These are phyloP conservation scores for Chlamydomonas incerta DNA, from an alignment of 139 green algal genomes.

Conservation along the genomic window DNA sequence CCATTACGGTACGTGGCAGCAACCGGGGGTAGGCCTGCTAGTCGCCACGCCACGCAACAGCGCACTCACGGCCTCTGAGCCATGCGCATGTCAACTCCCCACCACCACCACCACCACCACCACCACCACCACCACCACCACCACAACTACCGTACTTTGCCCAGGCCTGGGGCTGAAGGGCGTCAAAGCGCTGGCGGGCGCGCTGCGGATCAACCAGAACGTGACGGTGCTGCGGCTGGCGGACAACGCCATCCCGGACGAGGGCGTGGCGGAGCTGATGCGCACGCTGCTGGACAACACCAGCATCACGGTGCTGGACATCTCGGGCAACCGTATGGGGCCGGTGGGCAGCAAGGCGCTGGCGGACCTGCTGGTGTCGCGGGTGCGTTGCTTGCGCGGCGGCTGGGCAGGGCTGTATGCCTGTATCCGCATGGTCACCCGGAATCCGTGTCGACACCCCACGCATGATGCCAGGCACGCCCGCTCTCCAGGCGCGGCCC, in stretches of 20 bases:
- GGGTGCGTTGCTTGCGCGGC: background rate
- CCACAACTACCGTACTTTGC: too few species aligned
- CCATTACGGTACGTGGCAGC: slow-evolving; percentile 55
- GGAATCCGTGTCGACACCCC: too few species aligned
- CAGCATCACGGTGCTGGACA: slow-evolving; percentile 55
- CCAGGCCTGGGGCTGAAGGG: slow-evolving; percentile 58
- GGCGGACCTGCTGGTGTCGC: slow-evolving; percentile 48
- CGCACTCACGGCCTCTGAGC: too few species aligned
- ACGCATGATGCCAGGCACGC: too few species aligned
- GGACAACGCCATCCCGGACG: slow-evolving; percentile 64
- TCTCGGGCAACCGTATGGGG: slow-evolving; percentile 57
- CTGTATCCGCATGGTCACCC: too few species aligned
- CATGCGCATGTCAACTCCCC: too few species aligned
- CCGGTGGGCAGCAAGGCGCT: slow-evolving; percentile 40
- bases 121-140: too few species aligned
- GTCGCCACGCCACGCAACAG: too few species aligned
- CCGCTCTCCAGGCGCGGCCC: too few species aligned
- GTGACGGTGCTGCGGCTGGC: slow-evolving; percentile 50
- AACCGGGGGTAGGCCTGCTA: too few species aligned
- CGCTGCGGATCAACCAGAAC: slow-evolving; percentile 55
- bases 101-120: too few species aligned
- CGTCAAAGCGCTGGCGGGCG: slow-evolving; percentile 43
- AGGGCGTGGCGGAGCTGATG: slow-evolving; percentile 47
- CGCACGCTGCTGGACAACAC: slow-evolving; percentile 40
- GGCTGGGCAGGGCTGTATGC: background rate